Conservation (phyloP, 2,329 filamentous ascomycete species). For the Zasmidium citrigriseum region DNA sequence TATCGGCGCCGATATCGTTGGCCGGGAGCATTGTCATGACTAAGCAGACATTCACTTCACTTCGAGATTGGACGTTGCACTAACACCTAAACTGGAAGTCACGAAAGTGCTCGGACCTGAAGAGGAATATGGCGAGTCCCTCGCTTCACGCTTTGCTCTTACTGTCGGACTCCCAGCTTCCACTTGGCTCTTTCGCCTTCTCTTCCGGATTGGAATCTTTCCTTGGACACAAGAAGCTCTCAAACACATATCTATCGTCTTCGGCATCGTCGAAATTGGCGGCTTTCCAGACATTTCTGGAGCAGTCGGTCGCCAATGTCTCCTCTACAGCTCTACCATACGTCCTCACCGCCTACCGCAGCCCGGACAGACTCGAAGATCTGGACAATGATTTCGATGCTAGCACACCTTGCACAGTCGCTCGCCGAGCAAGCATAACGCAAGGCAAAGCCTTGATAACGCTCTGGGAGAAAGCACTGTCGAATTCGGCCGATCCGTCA, state of each 20-base stretch:
- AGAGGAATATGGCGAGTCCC: conserved; percentile 9
- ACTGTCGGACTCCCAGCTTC: conserved; percentile 78
- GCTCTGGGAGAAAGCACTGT: conserved; percentile 64
- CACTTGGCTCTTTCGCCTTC: conserved; percentile 84
- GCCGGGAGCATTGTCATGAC: neutral
- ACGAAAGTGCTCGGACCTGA: neutral
- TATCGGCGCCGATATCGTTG: neutral
- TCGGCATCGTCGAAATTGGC: conserved; percentile 21
- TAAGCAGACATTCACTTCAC: neutral
- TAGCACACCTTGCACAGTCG: conserved; percentile 75
- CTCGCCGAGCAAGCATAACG: conserved; percentile 70
- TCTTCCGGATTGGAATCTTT: conserved; percentile 81
- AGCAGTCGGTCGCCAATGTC: conserved; percentile 69
- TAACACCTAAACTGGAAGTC: neutral
- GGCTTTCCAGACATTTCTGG: conserved; percentile 67
- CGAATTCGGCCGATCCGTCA: conserved; percentile 7
- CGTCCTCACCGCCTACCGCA: conserved; percentile 66
- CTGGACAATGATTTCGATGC: conserved; percentile 79
- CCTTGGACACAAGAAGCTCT: conserved; percentile 61
- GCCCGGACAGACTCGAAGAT: conserved; percentile 51
- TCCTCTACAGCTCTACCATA: conserved; percentile 75
- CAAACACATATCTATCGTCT: conserved; percentile 33
- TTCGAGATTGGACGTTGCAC: neutral
- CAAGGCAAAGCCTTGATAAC: conserved; percentile 74
- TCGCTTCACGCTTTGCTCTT: conserved; percentile 70